Conservation (phyloP, 352 stramenopile species). For the Aphanomyces euteiches region DNA sequence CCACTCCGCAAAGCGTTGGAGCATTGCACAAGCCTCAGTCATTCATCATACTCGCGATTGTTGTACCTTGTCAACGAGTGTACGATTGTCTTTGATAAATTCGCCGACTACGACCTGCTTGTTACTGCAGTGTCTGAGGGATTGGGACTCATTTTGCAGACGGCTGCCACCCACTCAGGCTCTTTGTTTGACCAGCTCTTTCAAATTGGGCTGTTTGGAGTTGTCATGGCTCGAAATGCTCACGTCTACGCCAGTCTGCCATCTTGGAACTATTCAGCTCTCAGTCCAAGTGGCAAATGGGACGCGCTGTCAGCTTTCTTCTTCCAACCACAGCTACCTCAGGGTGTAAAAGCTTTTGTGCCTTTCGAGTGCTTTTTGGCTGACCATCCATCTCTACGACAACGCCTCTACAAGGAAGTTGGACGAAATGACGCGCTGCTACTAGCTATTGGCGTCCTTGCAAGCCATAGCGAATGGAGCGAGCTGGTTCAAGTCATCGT, state of each 20-base stretch:
- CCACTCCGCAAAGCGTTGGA: constrained; percentile 31
- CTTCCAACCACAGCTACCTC: constrained; percentile 34
- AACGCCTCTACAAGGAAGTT: constrained; percentile 24
- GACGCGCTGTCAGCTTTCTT: constrained; percentile 77
- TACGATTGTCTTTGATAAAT: constrained; percentile 29
- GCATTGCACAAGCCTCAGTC: neutral
- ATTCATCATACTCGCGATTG: constrained; percentile 7
- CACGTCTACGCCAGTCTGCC: constrained; percentile 22
- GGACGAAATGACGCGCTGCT: constrained; percentile 38
- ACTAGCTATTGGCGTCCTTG: constrained; percentile 53
- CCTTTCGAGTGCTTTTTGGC: constrained; percentile 16
- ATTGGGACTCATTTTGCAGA: constrained; percentile 13
- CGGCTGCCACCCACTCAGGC: neutral
- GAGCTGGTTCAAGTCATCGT: constrained; percentile 46
- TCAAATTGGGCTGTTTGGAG: constrained; percentile 66
- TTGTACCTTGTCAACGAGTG: constrained; percentile 31
- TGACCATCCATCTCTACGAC: constrained; percentile 4
- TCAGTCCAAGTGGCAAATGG: constrained; percentile 77
- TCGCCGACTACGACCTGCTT: constrained; percentile 28
- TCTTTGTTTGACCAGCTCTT: constrained; percentile 76
- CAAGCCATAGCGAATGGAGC: constrained; percentile 42
- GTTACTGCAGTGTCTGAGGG: constrained; percentile 12
- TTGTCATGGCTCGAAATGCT: constrained; percentile 21
- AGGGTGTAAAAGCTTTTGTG: constrained; percentile 9
- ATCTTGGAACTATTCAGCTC: constrained; percentile 32